Conservation (phyloP, 495 filamentous ascomycete genomes). For the Cercophora sp. region DNA sequence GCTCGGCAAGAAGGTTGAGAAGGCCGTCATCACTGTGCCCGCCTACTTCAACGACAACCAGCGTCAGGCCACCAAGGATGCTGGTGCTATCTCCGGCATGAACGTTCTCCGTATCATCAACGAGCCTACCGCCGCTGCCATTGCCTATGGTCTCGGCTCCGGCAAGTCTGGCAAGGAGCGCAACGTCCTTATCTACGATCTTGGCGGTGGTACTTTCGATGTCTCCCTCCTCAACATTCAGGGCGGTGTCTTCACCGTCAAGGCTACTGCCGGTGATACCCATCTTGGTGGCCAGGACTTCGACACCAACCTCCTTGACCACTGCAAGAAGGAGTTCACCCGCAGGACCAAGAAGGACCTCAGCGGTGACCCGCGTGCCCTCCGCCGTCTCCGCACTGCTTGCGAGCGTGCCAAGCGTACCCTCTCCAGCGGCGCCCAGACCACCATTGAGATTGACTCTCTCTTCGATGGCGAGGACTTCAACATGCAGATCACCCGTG, state of each 20-base stretch:
- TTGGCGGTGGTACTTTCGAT: constrained; percentile 99
- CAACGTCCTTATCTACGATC: constrained; percentile 98
- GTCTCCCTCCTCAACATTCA: constrained; percentile 97
- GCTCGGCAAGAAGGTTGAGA: constrained; percentile 94
- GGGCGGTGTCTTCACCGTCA: constrained; percentile 99
- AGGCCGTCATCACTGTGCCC: constrained; percentile 96
- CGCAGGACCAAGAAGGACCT: constrained; percentile 82
- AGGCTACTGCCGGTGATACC: constrained; percentile 95
- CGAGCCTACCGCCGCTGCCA: constrained; percentile 95
- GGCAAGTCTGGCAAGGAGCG: constrained; percentile 95
- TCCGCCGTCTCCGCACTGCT: constrained; percentile 94
- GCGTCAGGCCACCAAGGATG: constrained; percentile 98
- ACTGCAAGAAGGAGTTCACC: constrained; percentile 94
- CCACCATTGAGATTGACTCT: constrained; percentile 98
- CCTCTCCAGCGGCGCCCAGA: constrained; percentile 92
- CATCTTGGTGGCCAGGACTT: constrained; percentile 99
- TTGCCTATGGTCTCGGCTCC: constrained; percentile 90
- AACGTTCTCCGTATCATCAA: constrained; percentile 99
- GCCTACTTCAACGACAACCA: constrained; percentile 99
- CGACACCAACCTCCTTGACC: constrained; percentile 93
- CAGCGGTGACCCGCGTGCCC: constrained; percentile 87
- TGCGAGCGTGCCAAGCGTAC: constrained; percentile 99
- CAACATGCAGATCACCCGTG: constrained; percentile 98
- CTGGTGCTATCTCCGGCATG: constrained; percentile 92
- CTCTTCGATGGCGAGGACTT: constrained; percentile 97